Evolutionary conservation across 139 green algal species (phyloP), one percentile per base, ranked within the genome.

Genomic region (Desmodesmus armatus): DNA sequence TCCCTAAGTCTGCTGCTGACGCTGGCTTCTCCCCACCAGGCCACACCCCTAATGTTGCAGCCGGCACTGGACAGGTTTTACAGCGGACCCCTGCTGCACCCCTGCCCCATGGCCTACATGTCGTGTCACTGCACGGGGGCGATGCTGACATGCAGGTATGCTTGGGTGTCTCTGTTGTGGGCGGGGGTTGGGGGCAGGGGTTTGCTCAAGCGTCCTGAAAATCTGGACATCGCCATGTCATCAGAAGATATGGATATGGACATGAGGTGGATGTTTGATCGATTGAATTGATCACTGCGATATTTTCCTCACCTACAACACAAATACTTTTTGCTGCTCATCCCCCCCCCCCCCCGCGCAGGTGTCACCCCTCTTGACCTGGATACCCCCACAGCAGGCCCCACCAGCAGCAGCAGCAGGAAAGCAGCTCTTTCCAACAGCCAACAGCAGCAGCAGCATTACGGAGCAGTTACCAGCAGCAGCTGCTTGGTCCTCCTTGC

Each of bases 61-160:
- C 87, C 90, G 1, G 80, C 67, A 23, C 79, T 92, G 37, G 17
- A 49, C 3, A 53, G 43, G 43, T 87, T 91, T 63, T 91, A 91
- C 62, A 33, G 2, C 7, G 9, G 44, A 1, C 25, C 55, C 41
- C 53, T 65, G 86, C 33, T 21, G n/a, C 60, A 78, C 55, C 31
- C 27, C n/a, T 76, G 86, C 44, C 43, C 15, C 1, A 25, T n/a
- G 67, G 29, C 37, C 29, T 89, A 40, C 90, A 87, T 19, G 31
- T 88, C 5, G 62, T 93, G 49, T 86, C 87, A 4, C 25, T 93
- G 13, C 65, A 71, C 3, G 87, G 87, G 5, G 91, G 88, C 15
- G 67, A 72, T 25, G 88, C 86, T 15, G 91, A 93, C 78, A 67
- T 91, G 43, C 85, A 93, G 82, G 91, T 92, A 55, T 31, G n/a